A percentile compares a stretch with the other conserved stretches of the same genome.
phyloP scores from a whole-genome alignment of 169 alveolate genomes.

The Plasmodium gallinaceum region DNA sequence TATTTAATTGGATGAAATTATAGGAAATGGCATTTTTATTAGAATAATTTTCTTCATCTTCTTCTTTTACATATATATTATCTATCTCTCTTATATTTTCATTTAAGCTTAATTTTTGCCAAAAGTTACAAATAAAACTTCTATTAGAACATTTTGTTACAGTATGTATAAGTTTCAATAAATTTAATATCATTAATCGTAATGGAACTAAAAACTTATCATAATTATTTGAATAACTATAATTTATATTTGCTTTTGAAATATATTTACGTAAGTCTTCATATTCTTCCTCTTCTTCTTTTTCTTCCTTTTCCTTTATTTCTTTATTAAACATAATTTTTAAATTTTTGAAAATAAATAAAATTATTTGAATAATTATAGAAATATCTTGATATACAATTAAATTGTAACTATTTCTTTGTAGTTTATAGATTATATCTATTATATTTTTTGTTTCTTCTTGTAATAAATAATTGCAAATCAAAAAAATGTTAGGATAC shows the following conservation, averaged over 20 bases:
- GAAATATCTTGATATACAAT: constrained; percentile 29
- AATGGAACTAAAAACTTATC: constrained; percentile 21
- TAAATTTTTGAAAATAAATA: constrained; percentile 16
- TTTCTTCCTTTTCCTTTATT: background rate
- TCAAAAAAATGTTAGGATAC: constrained; percentile 55
- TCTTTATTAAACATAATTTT: constrained; percentile 16
- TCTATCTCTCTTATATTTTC: background rate
- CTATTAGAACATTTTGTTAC: background rate
- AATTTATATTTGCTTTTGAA: constrained; percentile 10
- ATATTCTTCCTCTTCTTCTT: background rate
- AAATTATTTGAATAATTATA: constrained; percentile 36
- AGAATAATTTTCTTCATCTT: background rate
- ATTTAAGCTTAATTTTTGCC: constrained; percentile 7
- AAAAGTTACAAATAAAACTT: constrained; percentile 39
- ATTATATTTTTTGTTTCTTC: constrained; percentile 51
- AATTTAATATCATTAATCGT: constrained; percentile 33
- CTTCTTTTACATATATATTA: background rate
- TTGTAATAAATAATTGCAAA: constrained; percentile 41
- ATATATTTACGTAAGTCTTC: constrained; percentile 17
- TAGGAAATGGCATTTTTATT: background rate
- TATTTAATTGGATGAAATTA: constrained; percentile 4
- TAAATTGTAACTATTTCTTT: constrained; percentile 14
- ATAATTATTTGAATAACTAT: constrained; percentile 3
- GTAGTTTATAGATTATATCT: constrained; percentile 17
- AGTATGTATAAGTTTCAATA: constrained; percentile 15